Evolutionary conservation across 2,329 filamentous ascomycete genomes (phyloP), one percentile per base, ranked within the genome.

Genomic region (Myrmaecium sp.): DNA sequence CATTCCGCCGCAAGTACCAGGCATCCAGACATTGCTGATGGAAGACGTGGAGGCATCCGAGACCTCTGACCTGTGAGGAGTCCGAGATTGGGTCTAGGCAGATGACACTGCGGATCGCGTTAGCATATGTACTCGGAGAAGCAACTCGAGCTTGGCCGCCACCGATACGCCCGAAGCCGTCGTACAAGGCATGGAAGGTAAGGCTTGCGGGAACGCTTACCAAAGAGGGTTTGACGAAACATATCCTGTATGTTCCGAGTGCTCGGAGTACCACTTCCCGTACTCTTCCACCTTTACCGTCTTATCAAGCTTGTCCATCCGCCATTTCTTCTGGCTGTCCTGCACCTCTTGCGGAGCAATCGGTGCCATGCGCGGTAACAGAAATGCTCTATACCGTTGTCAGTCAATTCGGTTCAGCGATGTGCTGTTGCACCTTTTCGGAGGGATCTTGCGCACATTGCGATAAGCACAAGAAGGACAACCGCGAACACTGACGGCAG

Each of bases 21-120:
- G 49, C 44, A 32, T 52, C 49, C 10, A 53, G 34, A 16, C 49
- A 53, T 5, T 36, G 32, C 22, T 46, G 38, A 25, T 53, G 49
- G 31, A 51, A 53, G 8, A 47, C 45, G 28, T 53, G 49, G 11
- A 37, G 37, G 30, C 49, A 53, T 11, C 34, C 36, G 4, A 53
- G 40, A 1, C 42, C 47, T 2, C 49, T 43, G 22, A 53, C 39
- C 14, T 46, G 43, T 15, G 47, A 40, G 11, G 40, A 37, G 11
- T 46, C 37, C 12, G 37, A 36, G 27, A 53, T 47, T 6, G 41
- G 38, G 4, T 52, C 49, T 5, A 53, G 40, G 28, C 49, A 53
- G 21, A 53, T 52, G 3, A 47, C 42, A 27, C 49, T 53, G 21
- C 17, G 7, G 26, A 15, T 15, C 17, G 20, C n/a, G n/a, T 10